phyloP scores from a whole-genome alignment of 352 stramenopile species.

The Pythium aquatile region DNA sequence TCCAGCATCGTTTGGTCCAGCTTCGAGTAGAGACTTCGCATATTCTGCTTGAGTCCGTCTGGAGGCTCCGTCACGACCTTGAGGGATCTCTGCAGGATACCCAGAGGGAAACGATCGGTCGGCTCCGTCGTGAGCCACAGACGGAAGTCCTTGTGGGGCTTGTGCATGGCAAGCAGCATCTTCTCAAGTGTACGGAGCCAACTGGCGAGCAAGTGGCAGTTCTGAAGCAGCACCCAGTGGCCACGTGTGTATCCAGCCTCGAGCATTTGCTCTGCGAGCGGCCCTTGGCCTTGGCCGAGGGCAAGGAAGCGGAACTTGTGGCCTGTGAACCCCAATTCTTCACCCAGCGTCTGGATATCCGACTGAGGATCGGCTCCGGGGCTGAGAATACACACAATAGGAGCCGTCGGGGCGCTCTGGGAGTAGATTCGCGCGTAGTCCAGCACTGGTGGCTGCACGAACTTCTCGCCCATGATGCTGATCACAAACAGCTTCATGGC shows the following conservation, averaged over 20 bases:
- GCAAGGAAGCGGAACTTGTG: conserved; percentile 94
- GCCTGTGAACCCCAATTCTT: conserved; percentile 89
- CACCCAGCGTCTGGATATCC: conserved; percentile 92
- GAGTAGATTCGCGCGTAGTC: conserved; percentile 93
- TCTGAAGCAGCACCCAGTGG: conserved; percentile 93
- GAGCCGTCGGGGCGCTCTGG: conserved; percentile 81
- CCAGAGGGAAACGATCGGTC: conserved; percentile 93
- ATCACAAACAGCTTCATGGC: conserved; percentile 95
- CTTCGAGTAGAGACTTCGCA: conserved; percentile 92
- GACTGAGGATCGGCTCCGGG: conserved; percentile 93
- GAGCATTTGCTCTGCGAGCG: conserved; percentile 93
- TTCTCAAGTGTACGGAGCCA: conserved; percentile 94
- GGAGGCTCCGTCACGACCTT: conserved; percentile 96
- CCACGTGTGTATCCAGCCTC: conserved; percentile 84
- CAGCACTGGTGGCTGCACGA: conserved; percentile 93
- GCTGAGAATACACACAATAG: conserved; percentile 95
- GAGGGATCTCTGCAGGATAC: conserved; percentile 93
- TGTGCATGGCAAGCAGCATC: conserved; percentile 89
- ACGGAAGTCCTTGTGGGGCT: conserved; percentile 93
- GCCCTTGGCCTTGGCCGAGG: conserved; percentile 92
- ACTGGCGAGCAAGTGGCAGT: conserved; percentile 93
- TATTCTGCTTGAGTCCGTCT: conserved; percentile 96
- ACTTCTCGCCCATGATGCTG: conserved; percentile 91
- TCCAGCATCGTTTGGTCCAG: conserved; percentile 90
- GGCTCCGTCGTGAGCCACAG: conserved; percentile 96